Conservation (phyloP, 78 protist species). For the Dictyostelium citrinum region DNA sequence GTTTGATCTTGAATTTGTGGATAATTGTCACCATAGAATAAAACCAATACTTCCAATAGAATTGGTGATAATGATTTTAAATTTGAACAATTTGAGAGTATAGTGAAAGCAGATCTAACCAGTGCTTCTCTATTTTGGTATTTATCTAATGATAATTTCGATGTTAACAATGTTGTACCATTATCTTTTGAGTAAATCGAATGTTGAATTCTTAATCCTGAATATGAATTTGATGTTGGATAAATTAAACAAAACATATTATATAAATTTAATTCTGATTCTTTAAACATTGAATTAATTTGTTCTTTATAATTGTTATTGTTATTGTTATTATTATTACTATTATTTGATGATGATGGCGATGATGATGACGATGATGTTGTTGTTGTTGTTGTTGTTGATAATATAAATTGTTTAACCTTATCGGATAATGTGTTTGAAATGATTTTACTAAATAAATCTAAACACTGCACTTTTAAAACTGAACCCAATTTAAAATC, state of each 20-base stretch:
- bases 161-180: not conserved
- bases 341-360: too few relatives aligned
- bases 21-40: conserved; percentile 2
- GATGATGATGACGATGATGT: not conserved
- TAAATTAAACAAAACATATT: conserved; percentile 19
- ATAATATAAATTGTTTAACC: not conserved
- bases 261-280: not conserved
- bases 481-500: conserved; percentile 43
- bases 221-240: conserved; percentile 35
- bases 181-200: not conserved
- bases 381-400: not conserved
- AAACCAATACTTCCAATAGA: conserved; percentile 21
- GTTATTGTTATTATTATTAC: not conserved
- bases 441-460: conserved; percentile 18
- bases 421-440: not conserved
- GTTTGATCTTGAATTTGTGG: not conserved
- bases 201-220: not conserved
- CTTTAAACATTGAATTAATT: not conserved
- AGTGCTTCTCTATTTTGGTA: conserved; percentile 1
- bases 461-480: conserved; percentile 11
- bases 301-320: not conserved
- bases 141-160: not conserved
- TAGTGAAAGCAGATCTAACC: not conserved
- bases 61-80: not conserved
- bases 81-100: not conserved